Base-by-base conservation (phyloP, 2,329 filamentous ascomycete species). In the Bipolaris oryzae region DNA sequence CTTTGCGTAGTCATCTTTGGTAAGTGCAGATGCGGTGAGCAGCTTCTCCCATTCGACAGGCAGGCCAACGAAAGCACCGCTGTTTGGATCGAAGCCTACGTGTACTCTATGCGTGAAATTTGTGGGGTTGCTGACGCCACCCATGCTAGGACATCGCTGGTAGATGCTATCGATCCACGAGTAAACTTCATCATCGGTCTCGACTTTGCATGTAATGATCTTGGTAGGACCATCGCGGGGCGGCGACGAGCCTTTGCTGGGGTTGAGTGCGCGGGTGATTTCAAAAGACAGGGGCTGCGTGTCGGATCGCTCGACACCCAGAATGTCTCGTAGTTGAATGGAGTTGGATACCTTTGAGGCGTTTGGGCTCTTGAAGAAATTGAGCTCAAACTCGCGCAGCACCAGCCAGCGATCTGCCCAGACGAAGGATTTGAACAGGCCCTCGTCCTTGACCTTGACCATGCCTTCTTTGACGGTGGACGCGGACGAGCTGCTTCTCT, bases 151-250 rank as follows among this genome's bases (percentile, higher is more conserved):
- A 76, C 94, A 98, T 63, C 94, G 89, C 68, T 94, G 92, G 75
- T 98, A 98, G 65, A 99, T 96, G 75, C 93, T 91, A 77, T 99
- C 95, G 71, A 98, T 96, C 95, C 95, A 99, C 70, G 96, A 92
- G 77, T 99, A 99, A 51, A 99, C 87, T 67, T 99, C 95, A 72
- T 96, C 94, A 71, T 99, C 95, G 54, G 88, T 90, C 78, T 97
- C 96, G 69, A 98, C 92, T 74, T 90, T 92, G 76, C 96, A 95
- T 62, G 95, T 92, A 50, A 97, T 86, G 3, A 91, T 90, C 75
- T 90, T 92, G 56, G 89, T 90, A 7, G 88, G 85, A 33, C 91
- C 88, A 63, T 97, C 94, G 63, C 92, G 88, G 43, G 90, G 90
- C 10, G 92, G 85, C 58, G 89, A 91, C 48, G 84, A 86, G 37